phyloP scores from a whole-genome alignment of 176 grass and related monocot genomes.

The Zoysia pacifica region DNA sequence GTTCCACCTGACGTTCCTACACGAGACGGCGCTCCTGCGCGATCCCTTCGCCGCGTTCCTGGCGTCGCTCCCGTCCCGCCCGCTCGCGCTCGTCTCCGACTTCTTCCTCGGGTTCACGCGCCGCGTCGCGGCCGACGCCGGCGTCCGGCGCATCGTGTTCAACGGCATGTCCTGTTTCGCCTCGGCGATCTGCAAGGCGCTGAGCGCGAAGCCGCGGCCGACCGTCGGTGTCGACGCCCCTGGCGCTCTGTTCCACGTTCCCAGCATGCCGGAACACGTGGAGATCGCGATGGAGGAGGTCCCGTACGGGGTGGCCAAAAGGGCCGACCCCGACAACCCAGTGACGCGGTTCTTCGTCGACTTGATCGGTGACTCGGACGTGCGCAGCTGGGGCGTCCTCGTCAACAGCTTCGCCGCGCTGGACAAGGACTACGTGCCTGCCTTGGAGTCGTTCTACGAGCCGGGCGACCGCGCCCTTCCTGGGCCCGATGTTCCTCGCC shows the following conservation, averaged over 20 bases:
- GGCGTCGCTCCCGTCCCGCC: conserved; percentile 27
- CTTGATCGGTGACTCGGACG: conserved; percentile 35
- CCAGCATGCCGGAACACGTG: conserved; percentile 51
- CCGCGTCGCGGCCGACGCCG: not conserved
- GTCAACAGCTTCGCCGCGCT: conserved; percentile 71
- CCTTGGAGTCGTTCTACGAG: conserved; percentile 51
- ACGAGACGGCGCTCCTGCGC: conserved; percentile 53
- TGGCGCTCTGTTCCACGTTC: conserved; percentile 32
- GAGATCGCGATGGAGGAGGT: conserved; percentile 43
- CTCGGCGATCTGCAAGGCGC: conserved; percentile 53
- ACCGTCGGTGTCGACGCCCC: not conserved
- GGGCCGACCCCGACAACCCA: conserved; percentile 41
- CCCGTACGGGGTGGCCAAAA: conserved; percentile 25
- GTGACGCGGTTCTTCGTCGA: conserved; percentile 35
- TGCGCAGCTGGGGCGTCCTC: conserved; percentile 48
- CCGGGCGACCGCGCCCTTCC: conserved; percentile 35
- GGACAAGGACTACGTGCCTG: conserved; percentile 48
- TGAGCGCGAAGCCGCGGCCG: conserved; percentile 1
- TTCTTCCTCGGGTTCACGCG: conserved; percentile 69
- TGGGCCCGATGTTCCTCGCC: conserved; percentile 43
- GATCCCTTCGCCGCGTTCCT: conserved; percentile 47
- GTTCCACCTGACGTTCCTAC: conserved; percentile 60
- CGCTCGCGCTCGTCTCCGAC: conserved; percentile 56
- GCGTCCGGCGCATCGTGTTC: conserved; percentile 55
- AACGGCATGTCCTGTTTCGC: conserved; percentile 72